Conservation (phyloP, 148 eudicot species). For the Cornus florida region DNA sequence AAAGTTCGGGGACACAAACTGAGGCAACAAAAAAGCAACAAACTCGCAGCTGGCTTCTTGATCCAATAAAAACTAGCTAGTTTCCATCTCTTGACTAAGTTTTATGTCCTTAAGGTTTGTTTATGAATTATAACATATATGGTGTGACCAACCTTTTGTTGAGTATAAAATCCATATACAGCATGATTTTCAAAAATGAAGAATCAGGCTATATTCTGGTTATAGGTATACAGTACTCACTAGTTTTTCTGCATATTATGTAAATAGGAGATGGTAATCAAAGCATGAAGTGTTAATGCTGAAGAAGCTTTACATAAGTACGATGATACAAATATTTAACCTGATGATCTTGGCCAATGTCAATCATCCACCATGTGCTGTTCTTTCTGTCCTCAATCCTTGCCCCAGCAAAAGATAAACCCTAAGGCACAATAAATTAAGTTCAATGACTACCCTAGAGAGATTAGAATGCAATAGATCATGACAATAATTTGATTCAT, state of each 20-base stretch:
- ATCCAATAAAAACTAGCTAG: background rate
- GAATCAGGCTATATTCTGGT: too few species aligned
- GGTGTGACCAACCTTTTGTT: too few species aligned
- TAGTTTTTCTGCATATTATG: too few species aligned
- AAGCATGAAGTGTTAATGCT: background rate
- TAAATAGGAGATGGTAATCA: background rate
- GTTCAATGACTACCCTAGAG: background rate
- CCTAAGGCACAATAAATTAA: slow-evolving; percentile 38
- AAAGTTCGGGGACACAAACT: background rate
- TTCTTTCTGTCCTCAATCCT: slow-evolving; percentile 74
- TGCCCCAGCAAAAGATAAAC: slow-evolving; percentile 83
- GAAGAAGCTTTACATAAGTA: background rate
- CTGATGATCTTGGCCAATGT: slow-evolving; percentile 84
- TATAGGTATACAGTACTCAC: background rate
- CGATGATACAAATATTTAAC: slow-evolving; percentile 24
- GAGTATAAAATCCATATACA: too few species aligned
- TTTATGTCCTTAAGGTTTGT: too few species aligned
- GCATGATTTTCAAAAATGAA: too few species aligned
- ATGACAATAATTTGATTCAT: background rate
- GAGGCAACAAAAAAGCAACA: background rate
- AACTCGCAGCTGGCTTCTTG: background rate
- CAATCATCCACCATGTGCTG: slow-evolving; percentile 92
- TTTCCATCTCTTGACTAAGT: too few species aligned
- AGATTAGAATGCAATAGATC: background rate
- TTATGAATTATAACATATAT: too few species aligned